Evolutionary conservation across 1,284 basidiomycete species (phyloP).

Genomic region (Golubevia sp.): DNA sequence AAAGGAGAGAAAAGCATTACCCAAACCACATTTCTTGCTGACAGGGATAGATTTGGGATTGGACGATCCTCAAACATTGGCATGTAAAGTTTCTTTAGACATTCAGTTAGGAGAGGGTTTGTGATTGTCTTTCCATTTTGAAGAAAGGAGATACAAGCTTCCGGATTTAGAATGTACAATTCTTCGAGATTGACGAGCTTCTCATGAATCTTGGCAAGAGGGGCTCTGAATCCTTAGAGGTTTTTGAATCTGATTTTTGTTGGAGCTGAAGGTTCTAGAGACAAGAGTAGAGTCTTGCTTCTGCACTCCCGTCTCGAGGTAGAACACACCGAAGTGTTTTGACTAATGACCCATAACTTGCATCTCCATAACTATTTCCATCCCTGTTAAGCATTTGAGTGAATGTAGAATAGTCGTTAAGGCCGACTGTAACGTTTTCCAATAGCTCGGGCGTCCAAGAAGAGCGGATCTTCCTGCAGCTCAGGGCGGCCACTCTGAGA

Average conservation of each 20-base stretch:
- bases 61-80: not conserved
- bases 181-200: not conserved
- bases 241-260: not conserved
- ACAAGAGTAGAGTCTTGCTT: not conserved
- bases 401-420: not conserved
- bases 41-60: not conserved
- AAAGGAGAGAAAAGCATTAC: not conserved
- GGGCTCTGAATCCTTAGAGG: not conserved
- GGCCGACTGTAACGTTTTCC: not conserved
- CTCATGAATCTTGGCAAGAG: not conserved
- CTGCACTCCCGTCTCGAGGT: not conserved
- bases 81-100: not conserved
- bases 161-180: no score
- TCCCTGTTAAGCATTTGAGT: not conserved
- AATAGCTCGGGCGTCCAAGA: not conserved
- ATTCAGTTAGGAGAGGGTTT: not conserved
- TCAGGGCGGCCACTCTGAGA: not conserved
- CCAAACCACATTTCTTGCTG: not conserved
- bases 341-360: not conserved
- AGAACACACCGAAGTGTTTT: not conserved
- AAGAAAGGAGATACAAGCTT: not conserved
- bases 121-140: not conserved
- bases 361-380: not conserved
- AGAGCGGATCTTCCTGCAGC: not conserved
- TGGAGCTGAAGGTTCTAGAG: no score